Percentiles rank a stretch among this genome's conserved stretches.
phyloP scores from a whole-genome alignment of 352 stramenopile genomes.

The Phytophthora nicotianae region DNA sequence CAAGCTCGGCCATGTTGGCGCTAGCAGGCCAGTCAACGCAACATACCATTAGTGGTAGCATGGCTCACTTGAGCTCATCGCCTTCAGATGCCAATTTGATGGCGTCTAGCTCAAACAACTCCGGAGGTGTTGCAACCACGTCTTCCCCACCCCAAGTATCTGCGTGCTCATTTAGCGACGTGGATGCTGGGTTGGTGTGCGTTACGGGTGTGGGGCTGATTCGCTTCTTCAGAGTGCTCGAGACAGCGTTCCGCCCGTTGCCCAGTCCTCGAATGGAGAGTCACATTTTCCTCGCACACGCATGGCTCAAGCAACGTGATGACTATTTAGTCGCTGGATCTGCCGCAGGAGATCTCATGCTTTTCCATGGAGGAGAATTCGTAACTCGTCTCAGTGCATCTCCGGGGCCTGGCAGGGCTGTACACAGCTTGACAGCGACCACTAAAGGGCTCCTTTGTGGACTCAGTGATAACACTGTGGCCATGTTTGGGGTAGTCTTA shows the following conservation, averaged over 20 bases:
- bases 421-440: conserved; percentile 67
- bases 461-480: conserved; percentile 69
- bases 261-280: conserved; percentile 76
- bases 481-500: conserved; percentile 61
- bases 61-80: conserved; percentile 32
- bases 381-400: conserved; percentile 59
- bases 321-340: conserved; percentile 90
- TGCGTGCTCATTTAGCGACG: conserved; percentile 87
- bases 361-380: conserved; percentile 88
- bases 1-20: conserved; percentile 53
- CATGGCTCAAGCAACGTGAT: conserved; percentile 91
- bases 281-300: conserved; percentile 82
- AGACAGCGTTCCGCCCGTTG: conserved; percentile 86
- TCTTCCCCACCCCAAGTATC: conserved; percentile 49
- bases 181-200: conserved; percentile 89
- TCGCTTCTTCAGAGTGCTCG: conserved; percentile 91
- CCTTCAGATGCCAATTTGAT: conserved; percentile 34
- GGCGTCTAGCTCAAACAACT: conserved; percentile 13
- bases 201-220: conserved; percentile 83
- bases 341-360: conserved; percentile 77
- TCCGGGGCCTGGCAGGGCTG: conserved; percentile 49
- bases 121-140: neutral
- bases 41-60: conserved; percentile 25
- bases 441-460: conserved; percentile 84
- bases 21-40: conserved; percentile 32